Evolutionary conservation across 768 basidiomycete genomes (phyloP).

Genomic region (Tricholoma bakamatsutake): DNA sequence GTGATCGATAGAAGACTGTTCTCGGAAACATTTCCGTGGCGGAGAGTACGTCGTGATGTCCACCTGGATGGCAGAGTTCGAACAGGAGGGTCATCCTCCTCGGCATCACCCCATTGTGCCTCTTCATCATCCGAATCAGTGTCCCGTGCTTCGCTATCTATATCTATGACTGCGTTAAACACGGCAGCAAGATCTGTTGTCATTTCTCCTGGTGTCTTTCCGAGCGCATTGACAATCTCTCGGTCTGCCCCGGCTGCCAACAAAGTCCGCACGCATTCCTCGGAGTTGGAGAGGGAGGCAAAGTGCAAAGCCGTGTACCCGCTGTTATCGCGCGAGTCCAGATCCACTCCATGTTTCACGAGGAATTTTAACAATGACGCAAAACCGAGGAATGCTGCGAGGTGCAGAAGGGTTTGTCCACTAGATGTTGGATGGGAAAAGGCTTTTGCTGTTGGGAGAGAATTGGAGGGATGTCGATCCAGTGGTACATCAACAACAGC

Average conservation of each 20-base stretch:
- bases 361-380: conserved; percentile 65
- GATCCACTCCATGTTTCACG: conserved; percentile 62
- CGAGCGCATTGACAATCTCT: conserved; percentile 67
- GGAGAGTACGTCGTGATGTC: conserved; percentile 27
- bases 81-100: conserved; percentile 49
- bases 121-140: conserved; percentile 38
- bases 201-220: conserved; percentile 65
- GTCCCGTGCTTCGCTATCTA: conserved; percentile 20
- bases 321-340: conserved; percentile 83
- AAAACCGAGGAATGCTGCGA: conserved; percentile 78
- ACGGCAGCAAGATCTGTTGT: conserved; percentile 34
- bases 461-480: conserved; percentile 35
- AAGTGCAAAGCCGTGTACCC: conserved; percentile 90
- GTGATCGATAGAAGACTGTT: conserved; percentile 19
- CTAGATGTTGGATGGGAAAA: conserved; percentile 66
- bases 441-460: conserved; percentile 42
- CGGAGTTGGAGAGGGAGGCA: conserved; percentile 62
- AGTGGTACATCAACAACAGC: conserved; percentile 65
- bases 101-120: conserved; percentile 62
- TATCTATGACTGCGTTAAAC: conserved; percentile 18
- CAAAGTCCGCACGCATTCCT: conserved; percentile 58
- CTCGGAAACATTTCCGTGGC: conserved; percentile 22
- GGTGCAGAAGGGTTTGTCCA: conserved; percentile 86
- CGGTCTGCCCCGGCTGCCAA: conserved; percentile 76
- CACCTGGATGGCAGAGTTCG: conserved; percentile 29